phyloP scores from a whole-genome alignment of 2,329 filamentous ascomycete genomes.

The Calonectria honghensis region DNA sequence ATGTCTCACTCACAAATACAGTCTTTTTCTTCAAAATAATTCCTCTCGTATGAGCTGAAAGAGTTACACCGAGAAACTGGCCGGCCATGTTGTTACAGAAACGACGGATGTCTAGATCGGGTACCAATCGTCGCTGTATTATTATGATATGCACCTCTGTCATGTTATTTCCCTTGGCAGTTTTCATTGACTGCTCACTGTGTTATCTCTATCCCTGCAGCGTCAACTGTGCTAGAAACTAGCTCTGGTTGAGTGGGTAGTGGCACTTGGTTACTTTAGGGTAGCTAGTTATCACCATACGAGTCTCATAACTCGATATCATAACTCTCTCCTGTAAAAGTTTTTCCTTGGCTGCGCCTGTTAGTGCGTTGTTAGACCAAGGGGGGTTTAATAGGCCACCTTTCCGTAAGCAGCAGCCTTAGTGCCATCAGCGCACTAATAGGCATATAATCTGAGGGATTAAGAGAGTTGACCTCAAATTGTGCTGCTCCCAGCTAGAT shows the following conservation, averaged over 20 bases:
- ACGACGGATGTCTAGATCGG: neutral
- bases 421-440: too few species aligned
- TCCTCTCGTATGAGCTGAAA: neutral
- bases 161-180: neutral
- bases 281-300: neutral
- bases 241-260: neutral
- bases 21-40: neutral
- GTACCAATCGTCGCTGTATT: neutral
- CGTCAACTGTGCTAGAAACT: neutral
- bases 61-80: constrained; percentile 6
- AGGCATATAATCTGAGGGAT: too few species aligned
- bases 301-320: neutral
- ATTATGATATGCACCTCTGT: constrained; percentile 1
- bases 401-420: too few species aligned
- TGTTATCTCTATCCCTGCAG: neutral
- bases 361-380: too few species aligned
- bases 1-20: neutral
- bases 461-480: too few species aligned
- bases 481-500: too few species aligned
- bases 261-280: neutral
- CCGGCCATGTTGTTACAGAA: neutral
- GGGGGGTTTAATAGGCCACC: too few species aligned
- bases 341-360: too few species aligned
- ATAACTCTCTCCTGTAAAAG: too few species aligned
- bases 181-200: neutral